These are phyloP conservation scores for Tripterygium wilfordii DNA, from an alignment of 177 flowering plant genomes.

Conservation along the genomic window DNA sequence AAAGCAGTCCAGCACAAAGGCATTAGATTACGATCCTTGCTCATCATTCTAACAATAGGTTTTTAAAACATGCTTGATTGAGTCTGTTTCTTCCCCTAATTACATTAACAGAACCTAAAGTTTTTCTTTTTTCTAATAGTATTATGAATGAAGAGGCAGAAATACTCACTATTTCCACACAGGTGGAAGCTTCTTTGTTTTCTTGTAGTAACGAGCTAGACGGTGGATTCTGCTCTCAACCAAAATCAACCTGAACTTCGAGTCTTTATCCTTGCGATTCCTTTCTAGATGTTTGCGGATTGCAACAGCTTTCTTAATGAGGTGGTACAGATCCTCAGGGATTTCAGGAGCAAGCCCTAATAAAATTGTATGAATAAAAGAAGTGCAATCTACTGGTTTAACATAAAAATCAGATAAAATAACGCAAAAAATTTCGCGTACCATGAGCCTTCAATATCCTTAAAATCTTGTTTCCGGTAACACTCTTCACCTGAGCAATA, in stretches of 20 bases:
- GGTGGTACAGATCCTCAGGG: slow-evolving; percentile 40
- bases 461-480: slow-evolving; percentile 39
- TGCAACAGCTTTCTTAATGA: too few species aligned
- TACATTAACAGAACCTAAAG: too few species aligned
- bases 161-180: slow-evolving; percentile 41
- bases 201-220: slow-evolving; percentile 50
- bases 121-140: too few species aligned
- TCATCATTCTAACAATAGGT: too few species aligned
- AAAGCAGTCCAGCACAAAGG: too few species aligned
- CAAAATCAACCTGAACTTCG: slow-evolving; percentile 42
- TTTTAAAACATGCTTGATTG: too few species aligned
- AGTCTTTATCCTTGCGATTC: slow-evolving; percentile 49
- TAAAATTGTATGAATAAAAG: background rate
- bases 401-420: background rate
- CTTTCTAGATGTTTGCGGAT: slow-evolving; percentile 48
- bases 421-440: background rate
- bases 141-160: too few species aligned
- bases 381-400: background rate
- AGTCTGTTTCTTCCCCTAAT: too few species aligned
- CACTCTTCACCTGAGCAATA: too few species aligned
- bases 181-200: slow-evolving; percentile 42
- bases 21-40: too few species aligned
- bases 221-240: too few species aligned
- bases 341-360: slow-evolving; percentile 44
- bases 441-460: slow-evolving; percentile 44